Conservation (phyloP, 2,329 filamentous ascomycete species). For the Lachnellula cervina region DNA sequence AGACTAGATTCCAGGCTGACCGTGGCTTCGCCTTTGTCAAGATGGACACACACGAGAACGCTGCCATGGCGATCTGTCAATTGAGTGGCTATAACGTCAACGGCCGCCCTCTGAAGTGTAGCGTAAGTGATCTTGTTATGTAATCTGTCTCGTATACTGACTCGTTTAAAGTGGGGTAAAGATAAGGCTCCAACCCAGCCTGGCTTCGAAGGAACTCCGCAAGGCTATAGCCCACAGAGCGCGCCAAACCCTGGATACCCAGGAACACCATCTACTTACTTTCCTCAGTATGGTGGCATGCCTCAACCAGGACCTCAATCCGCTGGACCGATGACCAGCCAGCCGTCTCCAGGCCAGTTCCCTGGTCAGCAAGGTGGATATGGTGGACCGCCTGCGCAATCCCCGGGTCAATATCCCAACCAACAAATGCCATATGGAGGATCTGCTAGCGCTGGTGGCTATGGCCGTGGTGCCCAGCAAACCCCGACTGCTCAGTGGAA, state of each 20-base stretch:
- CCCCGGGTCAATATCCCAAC: conserved; percentile 57
- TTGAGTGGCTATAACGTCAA: conserved; percentile 98
- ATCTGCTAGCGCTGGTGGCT: conserved; percentile 74
- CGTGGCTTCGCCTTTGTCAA: conserved; percentile 98
- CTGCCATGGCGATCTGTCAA: conserved; percentile 97
- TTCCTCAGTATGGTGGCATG: conserved; percentile 86
- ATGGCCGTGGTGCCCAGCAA: conserved; percentile 65
- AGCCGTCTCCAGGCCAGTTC: conserved; percentile 41
- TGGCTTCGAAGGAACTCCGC: conserved; percentile 76
- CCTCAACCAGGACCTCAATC: conserved; percentile 34
- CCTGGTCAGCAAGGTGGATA: conserved; percentile 66
- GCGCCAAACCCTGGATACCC: conserved; percentile 67
- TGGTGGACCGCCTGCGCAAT: conserved; percentile 55
- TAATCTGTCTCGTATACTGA: conserved; percentile 28
- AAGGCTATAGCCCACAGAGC: conserved; percentile 67
- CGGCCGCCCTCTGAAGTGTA: conserved; percentile 94
- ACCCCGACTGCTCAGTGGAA: conserved; percentile 34
- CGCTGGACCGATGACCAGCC: conserved; percentile 34
- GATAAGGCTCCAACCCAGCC: conserved; percentile 81
- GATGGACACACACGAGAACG: conserved; percentile 98
- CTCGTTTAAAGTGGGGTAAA: conserved; percentile 79
- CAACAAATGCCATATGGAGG: conserved; percentile 69
- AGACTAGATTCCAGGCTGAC: conserved; percentile 96
- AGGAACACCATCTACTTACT: conserved; percentile 75
- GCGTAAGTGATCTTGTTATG: conserved; percentile 59